Conservation (phyloP, 345 rosid species). For the Angophora floribunda region DNA sequence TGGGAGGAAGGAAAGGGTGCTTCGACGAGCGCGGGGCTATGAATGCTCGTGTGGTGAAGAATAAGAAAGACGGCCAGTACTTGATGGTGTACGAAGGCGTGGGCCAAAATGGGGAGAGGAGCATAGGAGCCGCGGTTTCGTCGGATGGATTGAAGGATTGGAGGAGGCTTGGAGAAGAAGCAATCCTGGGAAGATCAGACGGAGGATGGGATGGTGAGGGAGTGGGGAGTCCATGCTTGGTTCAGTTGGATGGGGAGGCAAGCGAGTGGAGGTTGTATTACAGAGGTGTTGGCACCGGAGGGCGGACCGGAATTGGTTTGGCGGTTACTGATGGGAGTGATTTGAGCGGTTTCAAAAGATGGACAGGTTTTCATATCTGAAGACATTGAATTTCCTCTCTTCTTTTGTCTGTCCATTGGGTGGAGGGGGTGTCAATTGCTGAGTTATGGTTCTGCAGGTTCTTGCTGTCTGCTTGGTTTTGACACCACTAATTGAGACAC, state of each 20-base stretch:
- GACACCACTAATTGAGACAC: neutral
- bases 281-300: constrained; percentile 18
- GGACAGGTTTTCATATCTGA: constrained; percentile 13
- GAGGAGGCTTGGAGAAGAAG: constrained; percentile 19
- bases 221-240: constrained; percentile 29
- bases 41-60: constrained; percentile 26
- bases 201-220: constrained; percentile 22
- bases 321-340: constrained; percentile 21
- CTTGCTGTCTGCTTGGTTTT: neutral
- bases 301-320: constrained; percentile 36
- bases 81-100: constrained; percentile 40
- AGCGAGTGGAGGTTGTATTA: constrained; percentile 39
- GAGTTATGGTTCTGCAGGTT: neutral
- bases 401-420: neutral
- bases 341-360: constrained; percentile 12
- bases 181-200: constrained; percentile 3
- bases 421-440: neutral
- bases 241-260: constrained; percentile 22
- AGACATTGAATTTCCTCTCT: neutral
- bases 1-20: constrained; percentile 23
- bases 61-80: constrained; percentile 23
- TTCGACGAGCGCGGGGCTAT: constrained; percentile 29
- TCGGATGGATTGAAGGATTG: constrained; percentile 29
- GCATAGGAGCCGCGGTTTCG: constrained; percentile 33
- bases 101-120: constrained; percentile 11